Evolutionary conservation across 2,329 filamentous ascomycete species (phyloP), one percentile per base, ranked within the genome.

Genomic region (Juglanconis juglandina): DNA sequence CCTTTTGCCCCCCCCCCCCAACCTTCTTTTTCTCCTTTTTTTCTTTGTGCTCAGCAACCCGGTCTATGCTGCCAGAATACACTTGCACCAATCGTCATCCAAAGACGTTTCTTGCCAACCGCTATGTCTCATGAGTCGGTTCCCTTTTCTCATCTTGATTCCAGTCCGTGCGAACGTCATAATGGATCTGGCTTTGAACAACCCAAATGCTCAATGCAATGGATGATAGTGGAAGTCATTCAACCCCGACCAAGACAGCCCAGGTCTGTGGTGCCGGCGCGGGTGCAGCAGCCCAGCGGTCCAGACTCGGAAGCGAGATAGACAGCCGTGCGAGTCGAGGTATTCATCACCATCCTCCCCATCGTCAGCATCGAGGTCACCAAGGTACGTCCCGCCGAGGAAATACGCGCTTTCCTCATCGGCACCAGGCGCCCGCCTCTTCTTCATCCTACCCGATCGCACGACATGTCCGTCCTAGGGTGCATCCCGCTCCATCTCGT

Each of bases 401-500:
- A 58, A 34, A 33, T 44, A 58, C 32, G 48, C 32, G 5, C 17
- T 35, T 14, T 11, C 46, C 24, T 57, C 35, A 7, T 14, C 41
- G 24, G 8, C 17, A 24, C 24, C 24, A 24, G 24, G 24, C 24
- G 24, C 24, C 24, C 24, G 24, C 24, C 24, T 24, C 24, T 5
- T 39, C 3, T 44, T 44, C 47, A 9, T 42, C 37, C 35, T 42
- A n/a, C 14, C 35, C 8, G 55, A 32, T 32, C 39, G 10, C 34
- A 46, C 37, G 33, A 17, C 14, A 42, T 41, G 59, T 53, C 56
- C 41, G 48, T 51, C 58, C 62, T 63, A 63, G 37, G 48, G 48
- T 48, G 54, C 62, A 51, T 76, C 73, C 66, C 79, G 80, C 65
- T 94, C 90, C 68, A 96, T 77, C 78, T 98, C 94, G 75, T 99